These are phyloP conservation scores for Globisporangium emineosum DNA, from an alignment of 352 stramenopile genomes.

Conservation along the genomic window DNA sequence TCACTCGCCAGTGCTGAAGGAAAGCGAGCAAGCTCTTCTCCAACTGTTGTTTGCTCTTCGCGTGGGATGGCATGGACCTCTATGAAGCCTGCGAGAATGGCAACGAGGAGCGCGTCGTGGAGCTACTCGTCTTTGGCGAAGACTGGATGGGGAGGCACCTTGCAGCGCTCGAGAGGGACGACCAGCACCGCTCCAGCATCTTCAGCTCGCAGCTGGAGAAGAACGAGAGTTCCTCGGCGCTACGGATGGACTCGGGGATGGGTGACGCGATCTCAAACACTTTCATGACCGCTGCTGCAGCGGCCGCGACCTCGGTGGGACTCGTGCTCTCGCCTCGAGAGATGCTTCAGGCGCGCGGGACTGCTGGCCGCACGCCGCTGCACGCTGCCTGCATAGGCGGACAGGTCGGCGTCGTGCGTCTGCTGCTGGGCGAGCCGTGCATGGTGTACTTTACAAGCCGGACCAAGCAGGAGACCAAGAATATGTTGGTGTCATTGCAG, in stretches of 20 bases:
- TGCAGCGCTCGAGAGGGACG: background rate
- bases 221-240: slow-evolving; percentile 2
- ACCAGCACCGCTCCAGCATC: background rate
- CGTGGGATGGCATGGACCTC: slow-evolving; percentile 53
- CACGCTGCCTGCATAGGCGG: slow-evolving; percentile 66
- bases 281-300: background rate
- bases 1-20: background rate
- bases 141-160: slow-evolving; percentile 14
- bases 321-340: slow-evolving; percentile 15
- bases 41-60: background rate
- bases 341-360: slow-evolving; percentile 36
- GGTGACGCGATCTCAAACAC: slow-evolving; percentile 5
- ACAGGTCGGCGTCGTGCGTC: slow-evolving; percentile 53
- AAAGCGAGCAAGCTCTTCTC: background rate
- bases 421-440: slow-evolving; percentile 61
- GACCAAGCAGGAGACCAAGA: slow-evolving; percentile 32
- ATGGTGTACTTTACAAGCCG: slow-evolving; percentile 68
- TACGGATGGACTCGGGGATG: background rate
- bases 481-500: slow-evolving; percentile 41
- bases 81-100: slow-evolving; percentile 81
- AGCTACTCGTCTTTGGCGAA: slow-evolving; percentile 56
- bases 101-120: slow-evolving; percentile 80
- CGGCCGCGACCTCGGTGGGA: background rate
- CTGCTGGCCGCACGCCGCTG: slow-evolving; percentile 58
- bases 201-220: slow-evolving; percentile 7